Evolutionary conservation across 805 yeast genomes (phyloP), one percentile per base, ranked within the genome.

Genomic region (Ogataea siamensis): DNA sequence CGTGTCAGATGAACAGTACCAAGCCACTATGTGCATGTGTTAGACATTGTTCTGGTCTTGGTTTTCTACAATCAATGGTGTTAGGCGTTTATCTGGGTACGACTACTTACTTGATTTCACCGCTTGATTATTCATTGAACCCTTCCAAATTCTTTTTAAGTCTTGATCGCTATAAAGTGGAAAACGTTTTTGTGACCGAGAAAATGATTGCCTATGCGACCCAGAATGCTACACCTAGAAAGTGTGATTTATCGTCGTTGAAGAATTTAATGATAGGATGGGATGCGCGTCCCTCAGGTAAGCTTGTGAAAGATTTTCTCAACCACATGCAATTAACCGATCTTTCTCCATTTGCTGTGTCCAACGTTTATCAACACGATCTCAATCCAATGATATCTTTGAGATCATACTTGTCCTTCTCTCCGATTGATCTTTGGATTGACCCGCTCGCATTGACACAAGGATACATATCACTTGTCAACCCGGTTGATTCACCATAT

Each of bases 371-470:
- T 55, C 79, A 80, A 17, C 91, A 89, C 55, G 71, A 68, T 39
- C 78, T 83, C 60, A 89, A 88, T 55, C 95, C 96, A 1, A 73
- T 88, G 64, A 76, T 89, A 3, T 71, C 95, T 0, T 73, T 95
- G 1, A 68, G 98, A 36, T 87, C 96, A 1, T 89, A 87, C 59
- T 72, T 91, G 72, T 80, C 88, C 6, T 80, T 87, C 37, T 95
- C 91, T 11, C 95, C 96, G 0, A 82, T 87, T 14, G 93, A 87
- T 46, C 59, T 93, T 16, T 87, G 83, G 71, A 68, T 93, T 35
- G 98, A 93, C 55, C 88, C 95, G 0, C 69, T 83, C 32, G 91
- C 95, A 0, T 68, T 93, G 41, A 73, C 97, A n/a, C 91, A 87
- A 46, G 99, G 99, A 2, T 77, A 82, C 37, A 73, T 93, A 2